phyloP scores from a whole-genome alignment of 1,139 yeast species.

The Pneumocystis canis region DNA sequence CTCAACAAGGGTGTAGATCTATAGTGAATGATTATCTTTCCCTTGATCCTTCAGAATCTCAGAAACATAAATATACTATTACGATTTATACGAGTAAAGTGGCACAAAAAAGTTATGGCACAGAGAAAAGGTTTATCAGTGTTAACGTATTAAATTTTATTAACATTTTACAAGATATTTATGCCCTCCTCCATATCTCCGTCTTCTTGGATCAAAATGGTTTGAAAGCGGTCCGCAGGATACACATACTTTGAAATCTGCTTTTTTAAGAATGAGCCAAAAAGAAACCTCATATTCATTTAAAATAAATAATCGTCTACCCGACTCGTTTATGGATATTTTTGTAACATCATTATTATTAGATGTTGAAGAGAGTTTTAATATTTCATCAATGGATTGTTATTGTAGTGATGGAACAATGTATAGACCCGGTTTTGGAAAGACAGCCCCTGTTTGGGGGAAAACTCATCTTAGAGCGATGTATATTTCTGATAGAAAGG shows the following conservation, averaged over 20 bases:
- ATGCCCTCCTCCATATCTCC: background rate
- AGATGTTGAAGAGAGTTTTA: background rate
- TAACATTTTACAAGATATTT: background rate
- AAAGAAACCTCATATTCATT: background rate
- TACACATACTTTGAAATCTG: background rate
- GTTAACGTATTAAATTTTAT: background rate
- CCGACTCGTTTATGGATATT: background rate
- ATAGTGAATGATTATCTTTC: background rate
- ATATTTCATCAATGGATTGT: background rate
- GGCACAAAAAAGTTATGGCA: constrained; percentile 2
- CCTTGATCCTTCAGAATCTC: background rate
- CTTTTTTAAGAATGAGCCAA: background rate
- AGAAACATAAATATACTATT: background rate
- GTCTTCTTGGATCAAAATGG: background rate
- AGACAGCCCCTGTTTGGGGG: background rate
- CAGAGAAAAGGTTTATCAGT: background rate
- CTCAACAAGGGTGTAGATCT: background rate
- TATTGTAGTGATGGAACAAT: background rate
- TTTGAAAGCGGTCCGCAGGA: background rate
- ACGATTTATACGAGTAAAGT: background rate
- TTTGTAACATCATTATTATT: background rate
- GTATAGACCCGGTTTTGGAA: background rate
- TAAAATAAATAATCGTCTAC: background rate
- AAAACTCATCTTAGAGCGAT: background rate
- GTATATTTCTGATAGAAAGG: background rate